Evolutionary conservation across 2,329 filamentous ascomycete species (phyloP).

Genomic region (Diaporthe aspalathi): DNA sequence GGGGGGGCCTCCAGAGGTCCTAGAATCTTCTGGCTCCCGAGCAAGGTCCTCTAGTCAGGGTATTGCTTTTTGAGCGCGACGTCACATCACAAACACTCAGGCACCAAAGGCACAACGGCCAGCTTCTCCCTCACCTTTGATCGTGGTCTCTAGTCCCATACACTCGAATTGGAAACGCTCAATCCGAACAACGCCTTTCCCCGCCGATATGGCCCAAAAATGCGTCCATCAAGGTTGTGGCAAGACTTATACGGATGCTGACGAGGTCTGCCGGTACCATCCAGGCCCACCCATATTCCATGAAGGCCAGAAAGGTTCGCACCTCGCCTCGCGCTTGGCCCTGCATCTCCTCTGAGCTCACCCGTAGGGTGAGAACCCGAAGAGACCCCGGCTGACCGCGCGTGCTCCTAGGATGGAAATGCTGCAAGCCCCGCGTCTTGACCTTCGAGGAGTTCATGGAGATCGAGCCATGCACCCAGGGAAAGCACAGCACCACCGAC

Average conservation of each 20-base stretch:
- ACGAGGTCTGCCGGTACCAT: constrained; percentile 91
- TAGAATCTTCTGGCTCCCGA: constrained; percentile 36
- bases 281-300: constrained; percentile 95
- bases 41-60: constrained; percentile 15
- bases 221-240: constrained; percentile 97
- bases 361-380: neutral
- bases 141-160: neutral
- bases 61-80: constrained; percentile 13
- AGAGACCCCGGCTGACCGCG: constrained; percentile 36
- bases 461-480: constrained; percentile 92
- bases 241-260: constrained; percentile 83
- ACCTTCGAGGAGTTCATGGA: constrained; percentile 98
- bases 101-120: constrained; percentile 15
- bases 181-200: neutral
- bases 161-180: neutral
- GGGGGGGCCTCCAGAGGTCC: constrained; percentile 32
- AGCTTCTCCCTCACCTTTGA: neutral
- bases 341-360: constrained; percentile 35
- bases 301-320: constrained; percentile 92
- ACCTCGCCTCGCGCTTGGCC: constrained; percentile 38
- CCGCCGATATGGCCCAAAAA: constrained; percentile 74
- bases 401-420: constrained; percentile 84
- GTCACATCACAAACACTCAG: constrained; percentile 23
- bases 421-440: constrained; percentile 95
- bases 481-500: constrained; percentile 91